These are phyloP conservation scores for Boletus pseudopeckii DNA, from an alignment of 768 basidiomycete species.

Conservation along the genomic window DNA sequence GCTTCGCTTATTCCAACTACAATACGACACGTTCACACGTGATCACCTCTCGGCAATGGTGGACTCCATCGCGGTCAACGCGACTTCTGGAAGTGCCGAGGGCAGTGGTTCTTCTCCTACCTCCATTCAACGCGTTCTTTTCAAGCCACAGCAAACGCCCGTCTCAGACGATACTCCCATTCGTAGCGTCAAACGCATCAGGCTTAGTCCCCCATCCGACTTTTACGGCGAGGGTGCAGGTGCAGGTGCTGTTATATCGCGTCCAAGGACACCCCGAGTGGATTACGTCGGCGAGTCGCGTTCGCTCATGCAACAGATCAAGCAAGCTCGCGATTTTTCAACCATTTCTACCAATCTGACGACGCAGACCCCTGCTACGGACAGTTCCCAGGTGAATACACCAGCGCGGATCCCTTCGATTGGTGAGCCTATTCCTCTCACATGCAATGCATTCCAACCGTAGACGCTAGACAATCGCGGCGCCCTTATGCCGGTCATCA, in stretches of 20 bases:
- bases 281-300: slow-evolving; percentile 79
- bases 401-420: neutral
- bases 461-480: slow-evolving; percentile 10
- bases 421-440: slow-evolving; percentile 14
- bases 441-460: neutral
- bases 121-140: slow-evolving; percentile 39
- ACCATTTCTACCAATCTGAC: slow-evolving; percentile 65
- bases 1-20: slow-evolving; percentile 84
- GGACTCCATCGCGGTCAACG: slow-evolving; percentile 87
- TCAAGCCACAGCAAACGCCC: slow-evolving; percentile 46
- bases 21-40: slow-evolving; percentile 95
- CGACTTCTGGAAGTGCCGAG: slow-evolving; percentile 56
- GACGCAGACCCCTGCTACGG: slow-evolving; percentile 24
- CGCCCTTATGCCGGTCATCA: slow-evolving; percentile 10
- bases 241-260: slow-evolving; percentile 46
- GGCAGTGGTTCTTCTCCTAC: slow-evolving; percentile 44
- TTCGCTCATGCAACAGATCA: slow-evolving; percentile 77
- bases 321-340: slow-evolving; percentile 72
- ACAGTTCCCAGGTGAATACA: slow-evolving; percentile 7
- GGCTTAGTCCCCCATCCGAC: slow-evolving; percentile 67
- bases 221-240: slow-evolving; percentile 50
- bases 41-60: slow-evolving; percentile 93
- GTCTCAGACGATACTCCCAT: slow-evolving; percentile 46
- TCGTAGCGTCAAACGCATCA: slow-evolving; percentile 77
- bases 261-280: slow-evolving; percentile 46